phyloP scores from a whole-genome alignment of 2,329 filamentous ascomycete genomes.

The Colletotrichum costaricense region DNA sequence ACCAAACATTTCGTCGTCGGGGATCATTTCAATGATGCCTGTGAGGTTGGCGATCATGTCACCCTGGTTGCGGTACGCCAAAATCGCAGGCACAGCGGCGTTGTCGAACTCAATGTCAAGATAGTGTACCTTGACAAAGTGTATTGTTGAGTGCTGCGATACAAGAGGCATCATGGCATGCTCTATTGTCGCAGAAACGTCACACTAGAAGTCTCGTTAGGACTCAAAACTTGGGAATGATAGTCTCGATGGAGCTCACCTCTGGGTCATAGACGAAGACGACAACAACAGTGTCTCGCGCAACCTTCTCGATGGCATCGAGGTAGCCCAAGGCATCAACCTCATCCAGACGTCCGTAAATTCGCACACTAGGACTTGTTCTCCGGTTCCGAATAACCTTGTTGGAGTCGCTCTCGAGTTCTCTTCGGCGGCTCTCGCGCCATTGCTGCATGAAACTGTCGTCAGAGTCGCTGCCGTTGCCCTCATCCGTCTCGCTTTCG shows the following conservation, averaged over 20 bases:
- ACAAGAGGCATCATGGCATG: slow-evolving; percentile 82
- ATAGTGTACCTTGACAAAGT: slow-evolving; percentile 92
- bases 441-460: slow-evolving; percentile 86
- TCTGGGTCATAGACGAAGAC: slow-evolving; percentile 93
- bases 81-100: slow-evolving; percentile 85
- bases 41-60: slow-evolving; percentile 93
- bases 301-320: slow-evolving; percentile 94
- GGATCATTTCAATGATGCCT: slow-evolving; percentile 87
- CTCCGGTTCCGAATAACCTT: slow-evolving; percentile 70
- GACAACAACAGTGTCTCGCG: slow-evolving; percentile 83
- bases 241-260: slow-evolving; percentile 65
- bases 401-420: slow-evolving; percentile 75
- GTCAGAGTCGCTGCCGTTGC: slow-evolving; percentile 68
- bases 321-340: slow-evolving; percentile 94
- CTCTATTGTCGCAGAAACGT: slow-evolving; percentile 83
- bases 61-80: slow-evolving; percentile 88
- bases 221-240: slow-evolving; percentile 5
- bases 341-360: slow-evolving; percentile 82
- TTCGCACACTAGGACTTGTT: slow-evolving; percentile 80
- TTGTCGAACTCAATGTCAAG: slow-evolving; percentile 95
- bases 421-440: slow-evolving; percentile 82
- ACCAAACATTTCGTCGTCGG: slow-evolving; percentile 72
- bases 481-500: slow-evolving; percentile 58
- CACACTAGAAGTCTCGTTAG: slow-evolving; percentile 66
- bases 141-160: slow-evolving; percentile 74